phyloP scores from a whole-genome alignment of 2,329 filamentous ascomycete genomes.

The Stemphylium vesicarium region DNA sequence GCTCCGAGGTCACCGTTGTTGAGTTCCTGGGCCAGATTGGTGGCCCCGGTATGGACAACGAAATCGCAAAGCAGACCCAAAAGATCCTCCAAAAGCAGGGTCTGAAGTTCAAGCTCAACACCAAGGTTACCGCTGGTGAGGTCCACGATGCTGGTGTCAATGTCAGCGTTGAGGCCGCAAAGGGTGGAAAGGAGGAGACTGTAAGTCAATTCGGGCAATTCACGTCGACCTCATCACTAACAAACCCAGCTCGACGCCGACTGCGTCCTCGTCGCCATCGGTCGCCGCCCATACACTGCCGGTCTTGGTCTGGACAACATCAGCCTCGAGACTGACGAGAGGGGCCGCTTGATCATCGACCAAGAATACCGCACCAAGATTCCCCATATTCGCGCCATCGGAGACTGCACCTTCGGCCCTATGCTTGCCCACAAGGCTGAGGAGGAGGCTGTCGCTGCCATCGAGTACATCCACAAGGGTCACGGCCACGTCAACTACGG shows the following conservation, averaged over 20 bases:
- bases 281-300: constrained; percentile 90
- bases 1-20: constrained; percentile 93
- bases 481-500: constrained; percentile 99
- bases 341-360: constrained; percentile 94
- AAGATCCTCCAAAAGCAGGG: constrained; percentile 97
- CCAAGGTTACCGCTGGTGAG: constrained; percentile 90
- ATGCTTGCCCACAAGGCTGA: constrained; percentile 99
- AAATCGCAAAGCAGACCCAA: constrained; percentile 89
- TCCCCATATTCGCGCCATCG: constrained; percentile 94
- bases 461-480: constrained; percentile 98
- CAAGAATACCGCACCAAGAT: constrained; percentile 98
- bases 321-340: constrained; percentile 88
- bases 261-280: constrained; percentile 95
- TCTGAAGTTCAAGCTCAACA: constrained; percentile 97
- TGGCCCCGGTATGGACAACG: constrained; percentile 94
- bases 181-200: constrained; percentile 93
- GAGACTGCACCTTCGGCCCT: constrained; percentile 94
- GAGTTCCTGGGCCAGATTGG: constrained; percentile 97
- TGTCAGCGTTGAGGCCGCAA: constrained; percentile 87
- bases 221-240: constrained; percentile 7
- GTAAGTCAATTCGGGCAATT: constrained; percentile 58
- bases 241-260: constrained; percentile 80
- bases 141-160: constrained; percentile 77
- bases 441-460: constrained; percentile 91
- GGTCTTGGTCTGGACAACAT: constrained; percentile 94